Percentiles rank a stretch among this genome's conserved stretches.
Conservation (phyloP, 2,329 filamentous ascomycete genomes). For the Ophiostoma sp. region DNA sequence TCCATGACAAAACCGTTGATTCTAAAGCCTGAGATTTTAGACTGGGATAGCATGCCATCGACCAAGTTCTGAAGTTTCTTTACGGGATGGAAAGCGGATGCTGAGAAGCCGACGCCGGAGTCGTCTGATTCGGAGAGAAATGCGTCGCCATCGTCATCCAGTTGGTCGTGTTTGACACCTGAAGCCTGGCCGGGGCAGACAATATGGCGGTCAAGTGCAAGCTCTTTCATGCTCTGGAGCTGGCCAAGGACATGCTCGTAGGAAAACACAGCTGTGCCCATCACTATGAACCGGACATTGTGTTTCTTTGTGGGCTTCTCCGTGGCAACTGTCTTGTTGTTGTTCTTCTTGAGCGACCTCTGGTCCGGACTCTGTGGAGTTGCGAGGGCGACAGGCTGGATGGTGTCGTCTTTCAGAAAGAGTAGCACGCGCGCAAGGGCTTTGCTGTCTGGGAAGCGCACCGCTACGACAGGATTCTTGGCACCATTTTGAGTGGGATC, state of each 20-base stretch:
- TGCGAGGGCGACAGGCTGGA: no score
- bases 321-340: not conserved
- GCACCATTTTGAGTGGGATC: not conserved
- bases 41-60: not conserved
- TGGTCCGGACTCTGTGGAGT: not conserved
- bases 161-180: not conserved
- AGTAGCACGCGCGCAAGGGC: slow-evolving; percentile 45
- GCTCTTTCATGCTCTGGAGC: slow-evolving; percentile 50
- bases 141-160: not conserved
- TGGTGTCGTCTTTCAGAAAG: slow-evolving; percentile 35
- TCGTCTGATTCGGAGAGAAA: not conserved
- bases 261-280: slow-evolving; percentile 62
- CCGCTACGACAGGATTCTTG: slow-evolving; percentile 43
- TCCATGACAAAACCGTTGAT: slow-evolving; percentile 10
- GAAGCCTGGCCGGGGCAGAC: slow-evolving; percentile 17
- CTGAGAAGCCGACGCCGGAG: not conserved
- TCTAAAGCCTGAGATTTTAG: not conserved
- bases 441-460: slow-evolving; percentile 47
- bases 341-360: not conserved
- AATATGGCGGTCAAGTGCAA: slow-evolving; percentile 53
- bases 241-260: slow-evolving; percentile 61
- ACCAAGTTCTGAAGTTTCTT: not conserved
- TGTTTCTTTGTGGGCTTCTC: slow-evolving; percentile 12
- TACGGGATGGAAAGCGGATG: not conserved
- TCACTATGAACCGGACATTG: slow-evolving; percentile 47